phyloP scores from a whole-genome alignment of 495 filamentous ascomycete species.

The Neurospora terricola region DNA sequence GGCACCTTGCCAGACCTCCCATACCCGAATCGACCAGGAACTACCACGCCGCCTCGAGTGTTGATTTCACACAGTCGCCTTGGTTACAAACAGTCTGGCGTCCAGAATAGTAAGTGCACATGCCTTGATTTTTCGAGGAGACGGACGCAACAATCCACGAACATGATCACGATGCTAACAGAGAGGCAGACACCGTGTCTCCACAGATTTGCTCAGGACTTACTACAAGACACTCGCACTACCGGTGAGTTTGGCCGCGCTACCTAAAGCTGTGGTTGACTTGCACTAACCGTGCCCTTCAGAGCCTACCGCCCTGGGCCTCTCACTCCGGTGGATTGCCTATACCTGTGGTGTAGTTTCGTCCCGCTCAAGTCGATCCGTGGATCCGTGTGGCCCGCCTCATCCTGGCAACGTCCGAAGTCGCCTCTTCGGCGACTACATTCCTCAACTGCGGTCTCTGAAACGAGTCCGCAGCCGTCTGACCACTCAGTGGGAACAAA shows the following conservation, averaged over 20 bases:
- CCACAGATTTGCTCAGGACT: neutral
- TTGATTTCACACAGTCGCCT: neutral
- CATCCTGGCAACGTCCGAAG: too few species aligned
- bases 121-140: too few species aligned
- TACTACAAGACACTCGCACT: neutral
- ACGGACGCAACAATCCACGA: neutral
- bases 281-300: neutral
- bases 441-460: too few species aligned
- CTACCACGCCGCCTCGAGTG: too few species aligned
- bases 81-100: neutral
- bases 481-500: too few species aligned
- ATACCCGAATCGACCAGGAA: too few species aligned
- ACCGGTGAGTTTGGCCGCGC: neutral
- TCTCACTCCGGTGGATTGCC: too few species aligned
- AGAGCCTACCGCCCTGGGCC: neutral
- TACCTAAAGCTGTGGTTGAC: neutral
- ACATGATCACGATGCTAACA: neutral
- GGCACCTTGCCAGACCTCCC: too few species aligned
- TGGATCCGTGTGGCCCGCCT: neutral
- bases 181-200: neutral
- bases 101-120: too few species aligned
- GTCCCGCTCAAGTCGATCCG: neutral
- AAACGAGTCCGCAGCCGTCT: too few species aligned
- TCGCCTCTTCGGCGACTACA: too few species aligned
- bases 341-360: too few species aligned